Evolutionary conservation across 2,329 filamentous ascomycete species (phyloP), one percentile per base, ranked within the genome.

Genomic region (Talaromyces verruculosus): DNA sequence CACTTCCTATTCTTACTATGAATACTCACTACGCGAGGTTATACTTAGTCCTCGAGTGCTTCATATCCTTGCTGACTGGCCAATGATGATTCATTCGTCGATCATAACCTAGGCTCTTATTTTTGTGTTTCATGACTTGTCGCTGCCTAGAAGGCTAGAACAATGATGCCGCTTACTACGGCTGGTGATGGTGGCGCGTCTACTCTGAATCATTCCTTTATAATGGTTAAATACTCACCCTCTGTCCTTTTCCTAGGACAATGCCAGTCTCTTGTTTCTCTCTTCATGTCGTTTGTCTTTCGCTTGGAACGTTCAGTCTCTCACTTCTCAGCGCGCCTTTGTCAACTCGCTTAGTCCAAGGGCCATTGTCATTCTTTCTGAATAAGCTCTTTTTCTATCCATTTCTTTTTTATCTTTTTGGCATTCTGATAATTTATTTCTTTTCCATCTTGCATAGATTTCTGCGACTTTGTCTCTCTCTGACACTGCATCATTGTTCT

Each of bases 221-320:
- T 49, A 3, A 33, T 39, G 8, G 25, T 60, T 60, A 60, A 60
- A 60, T 41, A 45, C 37, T 43, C 57, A 43, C n/a, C 6, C 15
- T 5, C 11, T 19, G 57, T 58, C 57, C 15, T n/a, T 41, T 45
- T 60, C 13, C 57, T 30, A 17, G 13, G 19, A 22, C 47, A 19
- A 33, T 39, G 17, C 8, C 49, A 33, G 15, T 30, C 47, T 53
- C 49, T 49, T 53, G 49, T 1, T 35, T 43, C 35, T 57, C 35
- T 63, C 53, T 58, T 28, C 43, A 51, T 30, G 17, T 61, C 11
- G 11, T 35, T 25, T 53, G 63, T 63, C 51, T 57, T 35, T 63
- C 61, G 37, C 37, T 63, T 57, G 11, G 53, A 25, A 25, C 53
- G n/a, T 25, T 13, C 37, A 60, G 37, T 45, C 57, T 45, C 57